phyloP scores from a whole-genome alignment of 495 filamentous ascomycete species.

The Parathielavia appendiculata region DNA sequence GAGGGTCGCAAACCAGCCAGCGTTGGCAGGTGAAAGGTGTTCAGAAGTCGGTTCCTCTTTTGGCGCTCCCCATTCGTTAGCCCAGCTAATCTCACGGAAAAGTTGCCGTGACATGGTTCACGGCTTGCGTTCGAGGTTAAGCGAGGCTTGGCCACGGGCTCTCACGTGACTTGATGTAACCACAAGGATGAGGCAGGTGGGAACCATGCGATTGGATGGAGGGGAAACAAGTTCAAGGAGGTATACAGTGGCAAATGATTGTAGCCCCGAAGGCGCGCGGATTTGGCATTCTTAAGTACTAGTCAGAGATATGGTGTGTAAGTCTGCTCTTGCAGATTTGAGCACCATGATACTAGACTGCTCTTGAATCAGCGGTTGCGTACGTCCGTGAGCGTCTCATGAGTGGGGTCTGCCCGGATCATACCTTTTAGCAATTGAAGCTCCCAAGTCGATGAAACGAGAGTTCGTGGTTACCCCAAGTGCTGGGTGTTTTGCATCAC shows the following conservation, averaged over 20 bases:
- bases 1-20: slow-evolving; percentile 13
- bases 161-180: slow-evolving; percentile 2
- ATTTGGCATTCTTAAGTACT: too few relatives aligned
- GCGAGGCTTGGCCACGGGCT: slow-evolving; percentile 11
- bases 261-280: too few relatives aligned
- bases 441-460: too few relatives aligned
- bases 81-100: slow-evolving; percentile 24
- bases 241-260: background rate
- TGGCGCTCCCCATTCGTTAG: slow-evolving; percentile 17
- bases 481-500: too few relatives aligned
- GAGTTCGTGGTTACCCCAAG: too few relatives aligned
- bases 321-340: too few relatives aligned
- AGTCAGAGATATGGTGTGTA: too few relatives aligned
- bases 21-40: slow-evolving; percentile 35
- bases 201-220: background rate
- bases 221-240: background rate
- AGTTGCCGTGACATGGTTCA: slow-evolving; percentile 22
- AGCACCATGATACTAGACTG: too few relatives aligned
- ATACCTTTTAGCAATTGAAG: too few relatives aligned
- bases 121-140: slow-evolving; percentile 6
- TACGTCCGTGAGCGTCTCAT: too few relatives aligned
- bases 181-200: background rate
- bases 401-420: too few relatives aligned
- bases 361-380: too few relatives aligned
- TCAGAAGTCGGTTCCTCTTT: slow-evolving; percentile 29